Evolutionary conservation across 1,284 basidiomycete species (phyloP), one percentile per base, ranked within the genome.

Genomic region (Trametes polyzona): DNA sequence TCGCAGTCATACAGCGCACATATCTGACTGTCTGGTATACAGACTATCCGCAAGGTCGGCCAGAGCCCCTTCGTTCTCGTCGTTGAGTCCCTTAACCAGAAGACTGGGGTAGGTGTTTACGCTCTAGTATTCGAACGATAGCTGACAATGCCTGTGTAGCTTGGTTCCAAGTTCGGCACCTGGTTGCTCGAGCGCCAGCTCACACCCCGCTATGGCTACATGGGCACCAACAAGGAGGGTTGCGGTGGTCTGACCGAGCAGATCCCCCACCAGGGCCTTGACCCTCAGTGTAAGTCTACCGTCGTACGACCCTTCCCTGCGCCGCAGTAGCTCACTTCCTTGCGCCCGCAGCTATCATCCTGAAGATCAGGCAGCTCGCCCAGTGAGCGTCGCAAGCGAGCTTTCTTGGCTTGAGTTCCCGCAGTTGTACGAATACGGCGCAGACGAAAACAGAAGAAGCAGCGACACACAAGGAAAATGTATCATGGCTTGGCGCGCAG

Each of bases 221-320:
- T 94, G 73, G 92, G 91, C 63, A 85, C 85, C 23, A 82, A 81
- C 62, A 90, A 88, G 76, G 91, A 94, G 73, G 91, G 90, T 26
- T 92, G 88, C 67, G 90, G 90, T 69, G 91, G 92, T 50, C 75
- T 94, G 46, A 83, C 84, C 74, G 92, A 93, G 74, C 92, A 92
- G 74, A 89, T 92, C 67, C 85, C 85, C 41, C 77, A 82, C 73
- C 90, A 92, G 72, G 82, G 83, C 41, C 79, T 92, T 17, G 89
- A 88, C 68, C 81, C 90, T 43, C 81, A 88, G 71, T 83, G 87
- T 90, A 68, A 54, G 86, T 74, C 10, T 27, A 40, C 47, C 49
- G 52, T 48, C 9, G 2, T 19, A 9, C 19, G 1, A 11, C 16
- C 14, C 17, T 54, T 32, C 40, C 10, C n/a, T n/a, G n/a, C n/a